Evolutionary conservation across 148 eudicot species (phyloP).

Genomic region (Bassia scoparia): DNA sequence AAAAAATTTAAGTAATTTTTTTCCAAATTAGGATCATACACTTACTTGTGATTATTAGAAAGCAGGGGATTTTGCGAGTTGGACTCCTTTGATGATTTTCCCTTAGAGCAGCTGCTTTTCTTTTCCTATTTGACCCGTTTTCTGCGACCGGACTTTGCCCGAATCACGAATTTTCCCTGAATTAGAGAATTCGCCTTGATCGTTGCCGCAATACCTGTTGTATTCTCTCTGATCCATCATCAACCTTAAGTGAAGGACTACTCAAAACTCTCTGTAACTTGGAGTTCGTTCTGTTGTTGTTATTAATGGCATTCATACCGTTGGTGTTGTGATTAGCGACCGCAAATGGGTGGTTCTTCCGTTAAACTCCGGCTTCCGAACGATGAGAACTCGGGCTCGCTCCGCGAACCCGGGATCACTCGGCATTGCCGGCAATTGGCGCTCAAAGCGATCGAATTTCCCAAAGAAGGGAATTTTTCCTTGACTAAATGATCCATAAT

Average conservation of each 20-base stretch:
- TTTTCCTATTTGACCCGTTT: constrained; percentile 49
- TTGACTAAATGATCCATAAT: constrained; percentile 35
- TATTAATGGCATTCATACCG: neutral
- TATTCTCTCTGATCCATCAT: constrained; percentile 35
- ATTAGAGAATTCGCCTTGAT: constrained; percentile 29
- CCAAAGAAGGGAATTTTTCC: constrained; percentile 36
- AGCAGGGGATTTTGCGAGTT: constrained; percentile 25
- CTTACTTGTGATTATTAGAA: constrained; percentile 25
- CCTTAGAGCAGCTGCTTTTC: constrained; percentile 52
- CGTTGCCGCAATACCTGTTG: constrained; percentile 28
- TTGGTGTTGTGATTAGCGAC: constrained; percentile 4
- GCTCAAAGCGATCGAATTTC: constrained; percentile 34
- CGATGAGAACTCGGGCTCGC: constrained; percentile 75
- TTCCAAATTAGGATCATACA: neutral
- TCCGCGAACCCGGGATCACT: constrained; percentile 83
- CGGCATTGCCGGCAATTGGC: constrained; percentile 47
- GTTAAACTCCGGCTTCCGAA: constrained; percentile 76
- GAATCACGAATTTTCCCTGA: constrained; percentile 52
- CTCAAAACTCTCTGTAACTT: constrained; percentile 59
- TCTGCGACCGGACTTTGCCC: constrained; percentile 46
- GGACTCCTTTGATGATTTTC: constrained; percentile 52
- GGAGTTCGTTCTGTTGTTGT: constrained; percentile 26
- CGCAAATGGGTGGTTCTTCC: constrained; percentile 45
- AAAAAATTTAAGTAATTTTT: neutral
- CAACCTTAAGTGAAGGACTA: constrained; percentile 45